Evolutionary conservation across 306 rosid species (phyloP), one percentile per base, ranked within the genome.

Genomic region (Parietaria judaica): DNA sequence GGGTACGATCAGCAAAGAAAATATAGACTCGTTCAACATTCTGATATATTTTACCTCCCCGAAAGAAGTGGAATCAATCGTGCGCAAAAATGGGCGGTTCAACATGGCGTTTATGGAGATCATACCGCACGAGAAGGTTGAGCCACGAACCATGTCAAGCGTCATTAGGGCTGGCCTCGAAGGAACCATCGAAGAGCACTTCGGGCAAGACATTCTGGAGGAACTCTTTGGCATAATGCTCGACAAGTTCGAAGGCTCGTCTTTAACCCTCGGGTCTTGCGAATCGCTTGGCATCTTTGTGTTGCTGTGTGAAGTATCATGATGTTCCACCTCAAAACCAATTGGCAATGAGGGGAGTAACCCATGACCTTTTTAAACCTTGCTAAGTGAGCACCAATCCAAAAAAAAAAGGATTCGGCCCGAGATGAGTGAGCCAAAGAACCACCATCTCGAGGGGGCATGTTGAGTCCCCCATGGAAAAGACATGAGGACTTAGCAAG

Each of bases 21-120:
- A 67, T 51, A 23, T 71, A 31, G 69, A 75, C 36, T 60, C 70
- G 55, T 76, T 71, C 31, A 67, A 58, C 37, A 2, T 64, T 3
- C 74, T 71, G 7, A 0, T 3, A 1, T 76, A 67, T 46, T 5
- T 0, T 11, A 35, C 70, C 14, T 58, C 77, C 13, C 49, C 47
- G 3, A 8, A 48, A 44, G 71, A 76, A 55, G 37, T 76, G 16
- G 77, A 54, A 43, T 56, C 41, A 4, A 12, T 44, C 7, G 74
- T 76, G 44, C 50, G 58, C 41, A 45, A 7, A 10, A 72, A 65
- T 6, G 67, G 63, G 10, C 59, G 56, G 10, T 72, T 72, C 58
- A 60, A 63, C 70, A 8, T 58, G 13, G 66, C 64, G n/a, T 51
- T 38, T 3, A 65, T 71, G 66, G 66, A 71, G 13, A 53, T 5